These are phyloP conservation scores for Umbilicaria muhlenbergii DNA, from an alignment of 495 filamentous ascomycete species.

Conservation along the genomic window DNA sequence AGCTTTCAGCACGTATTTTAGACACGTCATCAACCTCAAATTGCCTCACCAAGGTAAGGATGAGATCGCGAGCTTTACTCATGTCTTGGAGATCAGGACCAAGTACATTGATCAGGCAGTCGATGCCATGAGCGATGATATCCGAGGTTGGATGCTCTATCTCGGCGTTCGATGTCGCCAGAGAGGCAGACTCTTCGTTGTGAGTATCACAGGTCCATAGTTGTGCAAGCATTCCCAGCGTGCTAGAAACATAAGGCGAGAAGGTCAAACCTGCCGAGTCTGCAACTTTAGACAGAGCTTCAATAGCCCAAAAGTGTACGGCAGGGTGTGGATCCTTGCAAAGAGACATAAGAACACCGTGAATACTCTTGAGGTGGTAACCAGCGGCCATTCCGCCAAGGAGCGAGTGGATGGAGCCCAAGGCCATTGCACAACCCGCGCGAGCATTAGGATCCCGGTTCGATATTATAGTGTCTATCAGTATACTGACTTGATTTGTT, in stretches of 20 bases:
- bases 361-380: constrained; percentile 91
- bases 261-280: constrained; percentile 90
- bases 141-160: constrained; percentile 65
- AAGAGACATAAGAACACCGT: constrained; percentile 87
- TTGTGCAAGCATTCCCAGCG: constrained; percentile 83
- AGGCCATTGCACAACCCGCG: constrained; percentile 82
- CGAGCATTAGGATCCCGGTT: constrained; percentile 87
- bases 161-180: constrained; percentile 78
- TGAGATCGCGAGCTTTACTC: constrained; percentile 77
- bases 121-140: constrained; percentile 76
- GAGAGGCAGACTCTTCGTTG: constrained; percentile 61
- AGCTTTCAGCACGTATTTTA: constrained; percentile 58
- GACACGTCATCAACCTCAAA: constrained; percentile 66
- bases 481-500: constrained; percentile 70
- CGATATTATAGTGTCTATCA: constrained; percentile 85
- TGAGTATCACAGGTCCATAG: constrained; percentile 85
- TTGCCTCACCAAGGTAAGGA: constrained; percentile 70
- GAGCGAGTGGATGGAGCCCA: constrained; percentile 87
- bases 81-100: constrained; percentile 92
- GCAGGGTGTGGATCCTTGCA: constrained; percentile 92
- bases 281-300: constrained; percentile 72
- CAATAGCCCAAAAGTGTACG: constrained; percentile 91
- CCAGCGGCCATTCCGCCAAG: constrained; percentile 97
- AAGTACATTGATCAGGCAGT: constrained; percentile 88
- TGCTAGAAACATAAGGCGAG: constrained; percentile 74